Base-by-base conservation (phyloP, 192 early-diverging fungal genomes). In the Mortierella hygrophila region DNA sequence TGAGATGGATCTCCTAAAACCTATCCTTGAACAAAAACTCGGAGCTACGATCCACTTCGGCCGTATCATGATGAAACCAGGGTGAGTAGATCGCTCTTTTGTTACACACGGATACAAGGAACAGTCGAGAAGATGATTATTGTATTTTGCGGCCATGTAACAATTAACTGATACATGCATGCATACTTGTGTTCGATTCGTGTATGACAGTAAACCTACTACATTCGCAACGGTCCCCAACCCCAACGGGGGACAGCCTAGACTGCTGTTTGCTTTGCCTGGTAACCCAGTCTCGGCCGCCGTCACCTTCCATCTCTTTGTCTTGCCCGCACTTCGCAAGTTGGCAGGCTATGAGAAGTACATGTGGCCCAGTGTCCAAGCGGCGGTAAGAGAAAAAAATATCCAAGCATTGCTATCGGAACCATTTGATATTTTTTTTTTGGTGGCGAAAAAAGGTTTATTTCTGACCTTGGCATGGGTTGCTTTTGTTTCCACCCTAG, bases 251-350 rank as follows among this genome's bases (percentile, higher is more conserved):
- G 72, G 65, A 32, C 65, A 80, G 76, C 60, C 83, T 4, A 93
- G 94, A 54, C 89, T 98, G 42, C 79, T 98, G 18, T 99, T 98
- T 92, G 94, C 93, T 18, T 83, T 99, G 74, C 97, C 98, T 0
- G 98, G 98, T 5, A 99, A 99, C 84, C 98, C 98, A 6, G 97
- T 96, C 0, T 99, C 98, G 52, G 95, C 96, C 0, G 85, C 92
- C 70, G 97, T 98, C 1, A 95, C 96, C 1, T 98, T 96, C 88
- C 93, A 97, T 76, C 88, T 99, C 63, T 98, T 98, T 93, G 96
- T 94, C 1, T 88, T 97, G 4, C 97, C 98, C 0, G 94, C 95
- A 23, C 80, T 99, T 23, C 92, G 95, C 13, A 95, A 94, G 60
- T 90, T 99, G 82, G 88, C 96, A 6, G 97, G 97, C 4, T 90